phyloP scores from a whole-genome alignment of 345 rosid species.

The Alliaria petiolata region DNA sequence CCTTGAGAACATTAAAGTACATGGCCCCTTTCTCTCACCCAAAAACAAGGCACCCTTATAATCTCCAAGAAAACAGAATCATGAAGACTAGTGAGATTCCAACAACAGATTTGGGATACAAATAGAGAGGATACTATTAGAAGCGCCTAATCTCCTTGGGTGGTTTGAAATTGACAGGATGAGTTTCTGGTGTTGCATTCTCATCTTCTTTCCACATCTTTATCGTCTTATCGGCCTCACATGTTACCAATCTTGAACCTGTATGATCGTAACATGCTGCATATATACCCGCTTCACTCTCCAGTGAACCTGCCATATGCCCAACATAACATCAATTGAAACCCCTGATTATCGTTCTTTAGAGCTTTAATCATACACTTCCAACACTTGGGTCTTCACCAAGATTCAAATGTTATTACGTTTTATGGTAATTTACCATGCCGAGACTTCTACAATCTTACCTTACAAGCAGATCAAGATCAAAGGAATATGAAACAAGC shows the following conservation, averaged over 20 bases:
- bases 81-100: neutral
- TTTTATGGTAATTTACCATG: neutral
- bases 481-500: neutral
- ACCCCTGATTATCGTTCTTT: neutral
- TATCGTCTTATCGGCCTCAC: slow-evolving; percentile 97
- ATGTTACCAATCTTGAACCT: slow-evolving; percentile 78
- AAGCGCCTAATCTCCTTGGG: slow-evolving; percentile 96
- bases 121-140: slow-evolving; percentile 26
- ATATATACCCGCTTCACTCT: slow-evolving; percentile 96
- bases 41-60: neutral
- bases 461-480: neutral
- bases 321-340: neutral
- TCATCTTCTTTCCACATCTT: slow-evolving; percentile 99
- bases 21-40: neutral
- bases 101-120: neutral
- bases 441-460: neutral
- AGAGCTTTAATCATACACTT: slow-evolving; percentile 1
- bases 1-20: neutral
- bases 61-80: neutral
- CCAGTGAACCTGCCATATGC: slow-evolving; percentile 74
- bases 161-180: slow-evolving; percentile 93
- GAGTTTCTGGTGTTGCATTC: slow-evolving; percentile 83
- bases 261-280: slow-evolving; percentile 74
- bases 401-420: neutral
- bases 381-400: too few species aligned